Evolutionary conservation across 345 rosid species (phyloP).

Genomic region (Syzygium aromaticum): DNA sequence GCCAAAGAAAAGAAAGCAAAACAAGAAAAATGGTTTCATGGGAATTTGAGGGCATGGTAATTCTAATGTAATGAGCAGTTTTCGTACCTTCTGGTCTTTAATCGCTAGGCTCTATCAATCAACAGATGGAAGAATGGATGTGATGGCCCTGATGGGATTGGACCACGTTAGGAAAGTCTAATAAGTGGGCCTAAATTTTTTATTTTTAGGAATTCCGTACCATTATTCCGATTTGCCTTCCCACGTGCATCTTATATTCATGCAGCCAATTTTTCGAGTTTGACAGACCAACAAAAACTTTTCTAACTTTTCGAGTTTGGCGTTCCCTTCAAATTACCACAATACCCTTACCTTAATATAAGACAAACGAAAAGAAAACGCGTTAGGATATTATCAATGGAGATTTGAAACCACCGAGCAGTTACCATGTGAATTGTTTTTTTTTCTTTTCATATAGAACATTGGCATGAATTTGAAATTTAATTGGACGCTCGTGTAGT

Average conservation of each 20-base stretch:
- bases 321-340: background rate
- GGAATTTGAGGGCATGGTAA: background rate
- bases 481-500: background rate
- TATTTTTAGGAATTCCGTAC: background rate
- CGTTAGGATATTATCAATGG: background rate
- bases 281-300: background rate
- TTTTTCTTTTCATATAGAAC: background rate
- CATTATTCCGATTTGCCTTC: background rate
- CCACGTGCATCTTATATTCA: background rate
- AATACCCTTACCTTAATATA: fast-evolving
- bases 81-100: background rate
- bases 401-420: background rate
- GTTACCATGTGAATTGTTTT: background rate
- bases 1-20: fast-evolving
- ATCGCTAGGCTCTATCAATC: background rate
- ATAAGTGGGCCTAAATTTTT: background rate
- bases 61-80: background rate
- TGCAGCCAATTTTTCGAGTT: background rate
- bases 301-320: background rate
- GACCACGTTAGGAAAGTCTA: background rate
- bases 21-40: background rate
- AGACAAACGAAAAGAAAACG: background rate
- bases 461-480: background rate
- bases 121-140: background rate
- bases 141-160: background rate